Evolutionary conservation across 1,284 basidiomycete species (phyloP), one percentile per base, ranked within the genome.

Genomic region (Hypsizygus ulmarius): DNA sequence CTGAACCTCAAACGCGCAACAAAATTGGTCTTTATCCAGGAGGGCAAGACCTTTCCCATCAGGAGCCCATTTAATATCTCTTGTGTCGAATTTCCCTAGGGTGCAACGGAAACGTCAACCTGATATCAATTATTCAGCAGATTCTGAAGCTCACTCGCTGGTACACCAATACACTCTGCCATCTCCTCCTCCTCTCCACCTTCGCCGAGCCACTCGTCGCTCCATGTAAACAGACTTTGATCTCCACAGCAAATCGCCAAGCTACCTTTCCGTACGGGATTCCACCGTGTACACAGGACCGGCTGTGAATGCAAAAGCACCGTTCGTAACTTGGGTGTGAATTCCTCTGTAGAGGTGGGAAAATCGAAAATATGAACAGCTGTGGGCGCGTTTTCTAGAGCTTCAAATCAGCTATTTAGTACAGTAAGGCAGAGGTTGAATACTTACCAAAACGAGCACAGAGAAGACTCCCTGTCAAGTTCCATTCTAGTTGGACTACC

Each of bases 1-100:
- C 56, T 81, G 75, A 3, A 89, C 88, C 60, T 90, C 87, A 53
- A 90, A 91, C 5, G 88, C 88, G 63, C 90, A 91, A 59, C 89
- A 92, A 59, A 91, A 93, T 36, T 76, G 76, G 37, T 87, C 82
- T 56, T 78, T 83, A 53, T 87, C 87, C 44, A 90, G 47, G 41
- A 93, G 60, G 6, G 86, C 65, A 45, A 92, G 64, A 3, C 87
- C 88, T 56, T 87, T 88, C 9, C 90, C 90, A 59, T 93, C 90
- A 8, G 86, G 85, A n/a, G 87, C 79, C 90, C 90, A 93, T 43
- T 66, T 73, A 10, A 90, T 53, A 56, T 87, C 82, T 44, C 73
- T 73, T 3, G 80, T 74, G 52, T 82, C 74, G 57, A 90, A 87
- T 62, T 79, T 74, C 54, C 78, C 84, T 88, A 60, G 39, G 19